Percentiles rank a stretch among this genome's conserved stretches.
phyloP scores from a whole-genome alignment of 257 asterid species.

The Agastache rugosa region DNA sequence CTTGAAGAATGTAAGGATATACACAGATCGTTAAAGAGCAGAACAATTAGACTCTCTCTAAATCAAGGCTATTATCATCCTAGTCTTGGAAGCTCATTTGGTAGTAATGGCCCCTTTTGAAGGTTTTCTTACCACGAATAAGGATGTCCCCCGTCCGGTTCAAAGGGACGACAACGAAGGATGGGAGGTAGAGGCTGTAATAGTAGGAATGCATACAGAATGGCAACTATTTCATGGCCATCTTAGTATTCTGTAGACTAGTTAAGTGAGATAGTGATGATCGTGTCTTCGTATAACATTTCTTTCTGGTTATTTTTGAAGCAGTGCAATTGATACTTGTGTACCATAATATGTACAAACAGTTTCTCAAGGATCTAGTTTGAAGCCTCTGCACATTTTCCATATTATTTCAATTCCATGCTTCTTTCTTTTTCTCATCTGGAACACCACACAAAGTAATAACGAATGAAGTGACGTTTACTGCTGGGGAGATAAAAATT shows the following conservation, averaged over 20 bases:
- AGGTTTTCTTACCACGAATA: constrained; percentile 31
- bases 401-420: not conserved
- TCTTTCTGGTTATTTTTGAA: constrained; percentile 13
- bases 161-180: constrained; percentile 31
- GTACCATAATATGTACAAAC: constrained; percentile 45
- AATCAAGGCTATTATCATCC: constrained; percentile 50
- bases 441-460: not conserved
- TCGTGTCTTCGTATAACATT: constrained; percentile 27
- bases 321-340: constrained; percentile 35
- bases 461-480: not conserved
- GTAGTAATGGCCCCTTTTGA: constrained; percentile 55
- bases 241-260: constrained; percentile 24
- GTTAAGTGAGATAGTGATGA: constrained; percentile 21
- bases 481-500: not conserved
- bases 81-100: constrained; percentile 65
- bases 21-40: constrained; percentile 59
- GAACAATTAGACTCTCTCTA: constrained; percentile 62
- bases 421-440: constrained; percentile 6
- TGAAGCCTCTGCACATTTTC: constrained; percentile 30
- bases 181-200: constrained; percentile 12
- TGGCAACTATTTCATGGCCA: constrained; percentile 37
- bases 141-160: constrained; percentile 20
- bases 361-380: constrained; percentile 34
- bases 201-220: constrained; percentile 30
- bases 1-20: constrained; percentile 81